Base-by-base conservation (phyloP, 73 alveolate genomes). In the Symbiodinium natans region DNA sequence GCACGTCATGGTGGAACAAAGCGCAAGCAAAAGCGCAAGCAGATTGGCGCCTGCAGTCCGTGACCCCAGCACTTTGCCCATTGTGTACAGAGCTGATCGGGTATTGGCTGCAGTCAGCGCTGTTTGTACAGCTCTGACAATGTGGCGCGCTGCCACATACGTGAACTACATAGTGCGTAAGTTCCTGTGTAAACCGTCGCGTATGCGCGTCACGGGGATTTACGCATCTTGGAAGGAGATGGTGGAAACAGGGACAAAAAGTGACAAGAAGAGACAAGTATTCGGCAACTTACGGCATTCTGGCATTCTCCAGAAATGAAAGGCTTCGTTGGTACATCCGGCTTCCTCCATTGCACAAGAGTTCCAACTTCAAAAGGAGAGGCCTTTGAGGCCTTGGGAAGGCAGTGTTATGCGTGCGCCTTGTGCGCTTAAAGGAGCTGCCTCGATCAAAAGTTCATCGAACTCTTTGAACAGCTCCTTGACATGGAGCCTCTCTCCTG, bases 281-380 rank as follows among this genome's bases (percentile, higher is more conserved):
- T n/a, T n/a, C 25, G 71, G 71, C n/a, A 23, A 23, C 25, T 52
- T 29, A 52, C 31, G 31, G 27, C n/a, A 52, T 29, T 29, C 25
- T 52, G 71, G 23, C 0, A 52, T 0, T 21, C 31, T n/a, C n/a
- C n/a, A n/a, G n/a, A n/a, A n/a, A n/a, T n/a, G n/a, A n/a, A n/a
- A n/a, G n/a, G n/a, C n/a, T n/a, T n/a, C n/a, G n/a, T n/a, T n/a
- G n/a, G 80, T 29, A 63, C 13, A 36, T 21, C 59, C 6, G 77
- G 77, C 80, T 63, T 63, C 80, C 80, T 23, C 80, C 80, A 63
- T 63, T 63, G 80, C 80, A 11, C 80, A 63, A 63, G 80, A n/a
- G n/a, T n/a, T n/a, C n/a, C n/a, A n/a, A n/a, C 39, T 27, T 36
- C 15, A 56, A 56, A 63, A 23, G 36, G 36, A 27, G 19, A 29